Evolutionary conservation across 352 stramenopile genomes (phyloP), one percentile per base, ranked within the genome.

Genomic region (Pythium dissotocum): DNA sequence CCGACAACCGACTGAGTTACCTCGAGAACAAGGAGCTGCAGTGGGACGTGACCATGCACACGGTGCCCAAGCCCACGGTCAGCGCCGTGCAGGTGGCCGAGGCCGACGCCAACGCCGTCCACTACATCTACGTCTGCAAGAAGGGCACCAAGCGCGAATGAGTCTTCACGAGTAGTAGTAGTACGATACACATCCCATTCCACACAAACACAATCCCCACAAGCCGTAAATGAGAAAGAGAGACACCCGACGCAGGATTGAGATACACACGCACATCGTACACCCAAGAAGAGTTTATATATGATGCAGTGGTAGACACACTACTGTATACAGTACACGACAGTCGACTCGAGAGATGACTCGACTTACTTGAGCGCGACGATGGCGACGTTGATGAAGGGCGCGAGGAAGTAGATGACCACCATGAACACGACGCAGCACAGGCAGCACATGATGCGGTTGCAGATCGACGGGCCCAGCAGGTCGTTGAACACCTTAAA

Each of bases 111-210:
- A 98, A 97, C 63, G 88, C 83, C 53, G 95, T 98, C 61, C 96
- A 99, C 75, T 99, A 99, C 89, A 88, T 99, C 54, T 99, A 98
- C 72, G 89, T 98, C 14, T 98, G 95, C 86, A 82, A 97, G 70
- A 98, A 98, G 78, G 85, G 83, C 36, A 69, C 78, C 46, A 91
- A 93, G 61, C 42, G 49, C 52, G 80, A 86, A 54, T 75, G 58
- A 64, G 14, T 42, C 12, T 42, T n/a, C 13, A 1, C 26, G 26
- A 21, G 10, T 14, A 40, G 13, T 42, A 42, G 30, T 32, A 58
- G 52, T 58, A 58, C 51, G 21, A 28, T 53, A 53, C 44, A 53
- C 3, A 30, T 30, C 28, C 28, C 28, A 1, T 3, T 3, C 28
- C 28, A 30, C 28, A 30, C 28, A 30, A 3, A 53, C 8, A 21